A percentile compares a stretch with the other conserved stretches of the same genome.
phyloP scores from a whole-genome alignment of 768 basidiomycete species.

The Kwoniella sp. region DNA sequence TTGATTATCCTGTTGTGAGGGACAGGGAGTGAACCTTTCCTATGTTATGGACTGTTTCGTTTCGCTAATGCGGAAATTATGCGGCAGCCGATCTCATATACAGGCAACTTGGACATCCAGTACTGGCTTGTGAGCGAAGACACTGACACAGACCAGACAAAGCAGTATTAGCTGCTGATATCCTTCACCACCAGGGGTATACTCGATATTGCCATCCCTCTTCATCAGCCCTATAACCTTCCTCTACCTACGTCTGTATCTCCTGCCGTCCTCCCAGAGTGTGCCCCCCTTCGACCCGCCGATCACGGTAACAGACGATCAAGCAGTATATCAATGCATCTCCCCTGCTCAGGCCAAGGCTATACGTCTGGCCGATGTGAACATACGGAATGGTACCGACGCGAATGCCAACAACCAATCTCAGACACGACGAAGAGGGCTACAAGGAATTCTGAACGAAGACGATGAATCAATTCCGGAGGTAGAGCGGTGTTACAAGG shows the following conservation, averaged over 20 bases:
- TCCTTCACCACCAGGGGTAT: slow-evolving; percentile 30
- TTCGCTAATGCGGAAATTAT: too few species aligned
- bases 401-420: too few species aligned
- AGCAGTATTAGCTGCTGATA: too few species aligned
- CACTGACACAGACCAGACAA: too few species aligned
- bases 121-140: slow-evolving; percentile 17
- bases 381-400: too few species aligned
- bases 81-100: slow-evolving; percentile 23
- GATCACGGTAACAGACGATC: not conserved
- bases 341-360: slow-evolving; percentile 27
- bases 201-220: slow-evolving; percentile 25
- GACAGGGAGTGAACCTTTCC: too few species aligned
- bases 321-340: slow-evolving; percentile 43
- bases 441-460: too few species aligned
- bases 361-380: slow-evolving; percentile 12
- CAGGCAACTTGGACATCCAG: slow-evolving; percentile 3
- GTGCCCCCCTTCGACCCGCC: slow-evolving; percentile 39
- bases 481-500: slow-evolving; percentile 51
- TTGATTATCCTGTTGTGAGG: too few species aligned
- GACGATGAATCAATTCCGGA: too few species aligned
- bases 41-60: too few species aligned
- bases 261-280: slow-evolving; percentile 40
- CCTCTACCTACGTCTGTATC: slow-evolving; percentile 42
- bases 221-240: slow-evolving; percentile 26
- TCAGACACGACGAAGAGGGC: too few species aligned